phyloP scores from a whole-genome alignment of 768 basidiomycete genomes.

The Termitomyces sp. region DNA sequence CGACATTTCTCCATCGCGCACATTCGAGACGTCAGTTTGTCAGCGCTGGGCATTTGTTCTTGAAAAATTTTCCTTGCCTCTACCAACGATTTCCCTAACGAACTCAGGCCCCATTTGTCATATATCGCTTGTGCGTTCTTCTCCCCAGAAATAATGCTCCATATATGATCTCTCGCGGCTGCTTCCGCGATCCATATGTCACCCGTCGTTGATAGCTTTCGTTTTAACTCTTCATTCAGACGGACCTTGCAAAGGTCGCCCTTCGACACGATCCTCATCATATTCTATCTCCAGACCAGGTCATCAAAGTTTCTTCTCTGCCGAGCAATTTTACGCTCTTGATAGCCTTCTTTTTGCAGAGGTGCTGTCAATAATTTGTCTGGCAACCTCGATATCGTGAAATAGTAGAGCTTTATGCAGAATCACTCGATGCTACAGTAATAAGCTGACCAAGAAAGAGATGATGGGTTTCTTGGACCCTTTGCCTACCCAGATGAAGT shows the following conservation, averaged over 20 bases:
- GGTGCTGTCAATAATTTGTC: slow-evolving; percentile 32
- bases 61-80: slow-evolving; percentile 23
- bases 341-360: slow-evolving; percentile 28
- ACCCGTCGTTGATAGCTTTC: slow-evolving; percentile 40
- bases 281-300: slow-evolving; percentile 35
- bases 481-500: too few species aligned
- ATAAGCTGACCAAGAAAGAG: too few species aligned
- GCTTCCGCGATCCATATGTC: slow-evolving; percentile 45
- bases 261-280: slow-evolving; percentile 45
- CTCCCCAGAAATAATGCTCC: slow-evolving; percentile 55
- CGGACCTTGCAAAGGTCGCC: slow-evolving; percentile 52
- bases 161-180: slow-evolving; percentile 55
- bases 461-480: too few species aligned
- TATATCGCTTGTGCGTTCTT: slow-evolving; percentile 36
- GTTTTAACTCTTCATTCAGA: slow-evolving; percentile 36
- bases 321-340: slow-evolving; percentile 31
- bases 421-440: not conserved
- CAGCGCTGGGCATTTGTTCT: too few species aligned
- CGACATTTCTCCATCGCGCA: too few species aligned
- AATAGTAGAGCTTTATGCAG: slow-evolving; percentile 52
- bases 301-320: slow-evolving; percentile 20
- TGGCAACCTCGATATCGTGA: slow-evolving; percentile 34
- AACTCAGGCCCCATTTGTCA: slow-evolving; percentile 50
- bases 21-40: too few species aligned
- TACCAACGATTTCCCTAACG: slow-evolving; percentile 45